Evolutionary conservation across 108 stramenopile species (phyloP).

Genomic region (Pseudonitzschia pungens): DNA sequence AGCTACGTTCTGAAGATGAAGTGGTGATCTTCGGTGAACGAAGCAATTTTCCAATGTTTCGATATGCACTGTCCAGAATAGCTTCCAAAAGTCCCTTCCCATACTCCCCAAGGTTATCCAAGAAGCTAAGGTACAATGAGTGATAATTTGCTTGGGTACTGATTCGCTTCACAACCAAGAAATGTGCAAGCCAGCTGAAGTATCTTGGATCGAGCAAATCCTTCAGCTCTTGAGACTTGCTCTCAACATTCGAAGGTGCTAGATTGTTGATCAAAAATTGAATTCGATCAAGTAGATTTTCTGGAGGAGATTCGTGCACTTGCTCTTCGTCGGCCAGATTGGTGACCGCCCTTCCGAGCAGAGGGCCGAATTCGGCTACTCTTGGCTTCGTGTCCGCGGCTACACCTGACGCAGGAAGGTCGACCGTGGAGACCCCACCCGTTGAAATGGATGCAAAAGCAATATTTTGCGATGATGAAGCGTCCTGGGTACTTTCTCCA

Average conservation of each 20-base stretch:
- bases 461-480: slow-evolving; percentile 6
- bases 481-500: neutral
- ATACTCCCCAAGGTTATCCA: slow-evolving; percentile 93
- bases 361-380: slow-evolving; percentile 81
- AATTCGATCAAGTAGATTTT: slow-evolving; percentile 86
- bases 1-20: slow-evolving; percentile 91
- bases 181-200: slow-evolving; percentile 97
- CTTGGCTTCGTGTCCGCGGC: slow-evolving; percentile 33
- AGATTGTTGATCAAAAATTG: slow-evolving; percentile 99
- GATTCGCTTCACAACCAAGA: slow-evolving; percentile 97
- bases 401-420: slow-evolving; percentile 16
- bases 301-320: slow-evolving; percentile 84
- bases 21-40: slow-evolving; percentile 94
- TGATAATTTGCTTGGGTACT: slow-evolving; percentile 98
- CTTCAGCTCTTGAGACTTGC: slow-evolving; percentile 88
- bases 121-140: slow-evolving; percentile 86
- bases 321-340: slow-evolving; percentile 52
- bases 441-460: slow-evolving; percentile 4
- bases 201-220: slow-evolving; percentile 83
- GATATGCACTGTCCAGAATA: slow-evolving; percentile 88
- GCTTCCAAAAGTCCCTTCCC: slow-evolving; percentile 89
- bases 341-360: slow-evolving; percentile 82
- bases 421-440: neutral
- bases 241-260: slow-evolving; percentile 88
- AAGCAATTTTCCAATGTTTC: slow-evolving; percentile 91